These are phyloP conservation scores for Coniochaeta hoffmannii DNA, from an alignment of 2,329 filamentous ascomycete species.

Conservation along the genomic window DNA sequence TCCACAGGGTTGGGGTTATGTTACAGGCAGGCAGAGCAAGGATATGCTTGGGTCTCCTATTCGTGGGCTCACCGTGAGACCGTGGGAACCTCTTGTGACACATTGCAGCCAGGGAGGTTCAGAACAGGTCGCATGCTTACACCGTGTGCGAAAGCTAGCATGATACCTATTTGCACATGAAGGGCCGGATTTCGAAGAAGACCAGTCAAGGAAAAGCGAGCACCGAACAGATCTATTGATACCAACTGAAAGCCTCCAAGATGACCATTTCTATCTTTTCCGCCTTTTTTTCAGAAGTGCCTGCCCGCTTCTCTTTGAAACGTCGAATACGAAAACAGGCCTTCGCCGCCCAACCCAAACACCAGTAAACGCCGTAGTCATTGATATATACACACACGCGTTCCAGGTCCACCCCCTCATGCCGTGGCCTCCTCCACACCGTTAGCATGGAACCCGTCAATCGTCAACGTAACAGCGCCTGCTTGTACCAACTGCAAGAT, in stretches of 20 bases:
- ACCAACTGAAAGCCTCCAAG: background rate
- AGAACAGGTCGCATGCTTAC: too few species aligned
- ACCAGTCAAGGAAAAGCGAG: background rate
- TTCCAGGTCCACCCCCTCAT: background rate
- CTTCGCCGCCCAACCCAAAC: background rate
- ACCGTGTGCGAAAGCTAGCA: too few species aligned
- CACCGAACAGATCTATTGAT: background rate
- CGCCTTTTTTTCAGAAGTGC: background rate
- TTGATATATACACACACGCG: background rate
- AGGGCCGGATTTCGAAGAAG: too few species aligned
- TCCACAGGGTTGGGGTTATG: background rate
- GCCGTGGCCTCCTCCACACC: conserved; percentile 18
- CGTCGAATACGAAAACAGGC: background rate
- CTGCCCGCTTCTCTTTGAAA: background rate
- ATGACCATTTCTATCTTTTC: background rate
- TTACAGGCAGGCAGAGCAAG: too few species aligned
- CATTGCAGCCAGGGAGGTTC: too few species aligned
- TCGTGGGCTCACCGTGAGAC: too few species aligned
- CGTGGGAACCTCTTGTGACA: too few species aligned
- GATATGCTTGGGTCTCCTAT: too few species aligned
- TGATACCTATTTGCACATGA: too few species aligned
- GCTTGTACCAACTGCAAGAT: conserved; percentile 72
- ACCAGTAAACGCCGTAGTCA: background rate
- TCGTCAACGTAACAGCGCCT: conserved; percentile 78
- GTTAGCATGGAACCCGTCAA: conserved; percentile 71